phyloP scores from a whole-genome alignment of 768 basidiomycete genomes.

The Agrocybe pediades region DNA sequence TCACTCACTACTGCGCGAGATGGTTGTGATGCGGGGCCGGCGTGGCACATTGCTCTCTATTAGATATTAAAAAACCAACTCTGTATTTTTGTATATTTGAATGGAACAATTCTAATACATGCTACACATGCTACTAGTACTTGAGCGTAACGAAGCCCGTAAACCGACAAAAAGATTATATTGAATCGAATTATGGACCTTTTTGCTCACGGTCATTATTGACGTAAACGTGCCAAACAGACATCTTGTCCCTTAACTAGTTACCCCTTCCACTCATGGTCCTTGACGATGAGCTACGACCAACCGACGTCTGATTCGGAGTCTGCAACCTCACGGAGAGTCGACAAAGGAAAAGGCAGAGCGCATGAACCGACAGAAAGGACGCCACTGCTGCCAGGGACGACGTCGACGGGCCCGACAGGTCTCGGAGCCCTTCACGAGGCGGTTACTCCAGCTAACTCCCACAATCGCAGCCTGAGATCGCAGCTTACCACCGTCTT shows the following conservation, averaged over 20 bases:
- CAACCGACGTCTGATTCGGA: background rate
- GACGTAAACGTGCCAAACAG: no score
- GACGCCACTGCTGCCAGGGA: conserved; percentile 50
- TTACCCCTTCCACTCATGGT: conserved; percentile 2
- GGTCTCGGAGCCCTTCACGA: conserved; percentile 28
- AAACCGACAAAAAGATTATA: no score
- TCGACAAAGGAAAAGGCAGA: conserved; percentile 59
- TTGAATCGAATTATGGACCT: no score
- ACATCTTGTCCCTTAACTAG: background rate
- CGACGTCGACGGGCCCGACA: conserved; percentile 22
- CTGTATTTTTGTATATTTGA: no score
- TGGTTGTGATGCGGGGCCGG: no score
- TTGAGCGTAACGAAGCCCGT: no score
- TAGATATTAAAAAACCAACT: no score
- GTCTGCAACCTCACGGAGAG: background rate
- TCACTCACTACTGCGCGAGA: no score
- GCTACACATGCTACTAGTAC: no score
- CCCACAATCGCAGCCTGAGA: conserved; percentile 31
- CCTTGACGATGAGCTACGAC: conserved; percentile 2
- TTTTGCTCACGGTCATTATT: no score
- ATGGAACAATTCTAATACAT: no score
- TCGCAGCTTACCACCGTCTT: conserved; percentile 52
- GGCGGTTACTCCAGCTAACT: conserved; percentile 20
- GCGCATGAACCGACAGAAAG: conserved; percentile 49
- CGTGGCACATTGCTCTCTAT: no score